Evolutionary conservation across 371 early-diverging fungal species (phyloP).

Genomic region (Dichotomocladium elegans): DNA sequence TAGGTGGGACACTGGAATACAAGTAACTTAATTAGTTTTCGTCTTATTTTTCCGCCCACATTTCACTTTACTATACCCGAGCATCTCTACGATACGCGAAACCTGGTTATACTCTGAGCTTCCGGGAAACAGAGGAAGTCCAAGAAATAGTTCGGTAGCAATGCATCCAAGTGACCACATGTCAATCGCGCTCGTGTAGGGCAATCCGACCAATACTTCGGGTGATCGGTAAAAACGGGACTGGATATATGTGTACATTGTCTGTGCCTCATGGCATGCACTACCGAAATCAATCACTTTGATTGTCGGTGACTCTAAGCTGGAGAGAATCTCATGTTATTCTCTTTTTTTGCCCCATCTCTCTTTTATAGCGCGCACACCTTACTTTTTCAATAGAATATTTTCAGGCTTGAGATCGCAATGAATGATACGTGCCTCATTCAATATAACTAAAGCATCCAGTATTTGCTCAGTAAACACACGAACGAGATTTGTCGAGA

Average conservation of each 20-base stretch:
- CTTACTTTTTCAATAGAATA: constrained; percentile 81
- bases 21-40: background rate
- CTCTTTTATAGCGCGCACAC: no score
- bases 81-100: constrained; percentile 82
- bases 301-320: constrained; percentile 81
- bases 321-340: constrained; percentile 6
- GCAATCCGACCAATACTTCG: constrained; percentile 93
- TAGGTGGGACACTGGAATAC: constrained; percentile 60
- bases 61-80: constrained; percentile 70
- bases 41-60: no score
- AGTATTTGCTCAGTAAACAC: constrained; percentile 83
- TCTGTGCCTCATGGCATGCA: constrained; percentile 90
- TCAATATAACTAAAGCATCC: constrained; percentile 82
- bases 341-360: no score
- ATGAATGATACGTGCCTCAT: constrained; percentile 90
- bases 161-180: constrained; percentile 99
- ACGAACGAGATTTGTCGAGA: constrained; percentile 84
- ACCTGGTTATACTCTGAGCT: constrained; percentile 94
- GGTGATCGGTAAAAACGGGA: constrained; percentile 97
- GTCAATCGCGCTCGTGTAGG: constrained; percentile 94
- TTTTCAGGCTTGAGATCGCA: constrained; percentile 99
- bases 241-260: constrained; percentile 95
- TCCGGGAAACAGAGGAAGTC: constrained; percentile 93
- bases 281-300: constrained; percentile 99
- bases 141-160: constrained; percentile 94